These are phyloP conservation scores for Ploettnerulaceae sp. DNA, from an alignment of 2,329 filamentous ascomycete genomes.

Conservation along the genomic window DNA sequence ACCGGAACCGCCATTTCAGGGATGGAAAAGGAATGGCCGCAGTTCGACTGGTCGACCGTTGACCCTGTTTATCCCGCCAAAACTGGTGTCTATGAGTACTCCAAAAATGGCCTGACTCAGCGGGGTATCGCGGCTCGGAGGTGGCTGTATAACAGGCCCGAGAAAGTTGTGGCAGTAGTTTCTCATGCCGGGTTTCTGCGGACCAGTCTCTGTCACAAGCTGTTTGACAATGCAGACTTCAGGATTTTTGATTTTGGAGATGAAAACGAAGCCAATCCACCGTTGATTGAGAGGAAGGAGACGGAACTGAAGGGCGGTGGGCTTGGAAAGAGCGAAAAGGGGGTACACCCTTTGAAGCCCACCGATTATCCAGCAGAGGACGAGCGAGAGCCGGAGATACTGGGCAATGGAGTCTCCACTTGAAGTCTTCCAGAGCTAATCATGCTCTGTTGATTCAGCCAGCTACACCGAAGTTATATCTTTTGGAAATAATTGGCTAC, in stretches of 20 bases:
- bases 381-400: conserved; percentile 13
- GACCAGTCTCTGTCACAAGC: conserved; percentile 25
- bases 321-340: conserved; percentile 29
- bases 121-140: conserved; percentile 27
- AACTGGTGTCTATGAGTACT: conserved; percentile 29
- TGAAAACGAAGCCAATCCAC: conserved; percentile 23
- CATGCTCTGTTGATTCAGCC: neutral
- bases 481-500: neutral
- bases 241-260: conserved; percentile 32
- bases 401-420: conserved; percentile 16
- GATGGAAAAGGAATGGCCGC: conserved; percentile 32
- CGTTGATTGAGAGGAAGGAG: conserved; percentile 30
- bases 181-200: conserved; percentile 31
- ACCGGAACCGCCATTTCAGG: conserved; percentile 25
- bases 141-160: conserved; percentile 29
- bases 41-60: conserved; percentile 33
- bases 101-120: conserved; percentile 21
- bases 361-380: conserved; percentile 6
- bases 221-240: conserved; percentile 33
- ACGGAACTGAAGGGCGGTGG: conserved; percentile 31
- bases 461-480: neutral
- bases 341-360: conserved; percentile 6
- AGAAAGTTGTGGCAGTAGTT: conserved; percentile 34
- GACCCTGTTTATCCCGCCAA: conserved; percentile 31
- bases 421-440: neutral